Percentiles rank a stretch among this genome's conserved stretches.
These are phyloP conservation scores for Mycena polygramma DNA, from an alignment of 768 basidiomycete species.

Conservation along the genomic window DNA sequence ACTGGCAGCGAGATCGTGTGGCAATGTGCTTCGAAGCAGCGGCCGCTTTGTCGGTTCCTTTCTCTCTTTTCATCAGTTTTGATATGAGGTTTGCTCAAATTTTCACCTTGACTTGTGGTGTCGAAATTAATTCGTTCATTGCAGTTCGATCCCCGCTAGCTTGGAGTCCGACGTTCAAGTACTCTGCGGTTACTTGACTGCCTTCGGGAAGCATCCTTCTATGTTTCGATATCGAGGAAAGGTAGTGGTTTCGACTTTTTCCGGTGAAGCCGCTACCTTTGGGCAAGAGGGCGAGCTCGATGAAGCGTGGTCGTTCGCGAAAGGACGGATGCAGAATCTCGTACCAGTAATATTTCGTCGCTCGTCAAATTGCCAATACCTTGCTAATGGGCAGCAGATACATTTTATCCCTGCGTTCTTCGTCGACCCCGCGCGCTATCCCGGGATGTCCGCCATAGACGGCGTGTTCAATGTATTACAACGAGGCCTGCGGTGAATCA, in stretches of 20 bases:
- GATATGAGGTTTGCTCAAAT: constrained; percentile 50
- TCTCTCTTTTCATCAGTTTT: constrained; percentile 55
- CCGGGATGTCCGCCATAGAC: constrained; percentile 53
- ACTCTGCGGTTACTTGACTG: constrained; percentile 51
- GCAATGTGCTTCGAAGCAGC: constrained; percentile 56
- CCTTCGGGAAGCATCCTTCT: constrained; percentile 53
- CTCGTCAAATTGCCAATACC: constrained; percentile 6
- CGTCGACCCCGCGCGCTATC: constrained; percentile 58
- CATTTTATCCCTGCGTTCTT: constrained; percentile 68
- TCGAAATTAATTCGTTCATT: background rate
- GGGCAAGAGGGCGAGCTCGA: constrained; percentile 48
- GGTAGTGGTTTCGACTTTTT: constrained; percentile 61
- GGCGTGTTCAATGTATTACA: constrained; percentile 56
- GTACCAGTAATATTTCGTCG: constrained; percentile 40
- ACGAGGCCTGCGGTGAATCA: too few species aligned
- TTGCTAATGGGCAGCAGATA: constrained; percentile 41
- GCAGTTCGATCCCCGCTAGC: constrained; percentile 37
- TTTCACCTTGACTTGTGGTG: constrained; percentile 32
- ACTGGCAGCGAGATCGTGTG: constrained; percentile 53
- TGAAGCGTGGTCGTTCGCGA: constrained; percentile 51
- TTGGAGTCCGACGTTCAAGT: constrained; percentile 41
- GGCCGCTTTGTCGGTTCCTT: constrained; percentile 36
- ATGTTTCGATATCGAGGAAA: constrained; percentile 54
- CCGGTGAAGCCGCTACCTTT: constrained; percentile 62
- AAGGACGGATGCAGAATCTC: constrained; percentile 29